Conservation (phyloP, 306 rosid species). For the Inga leiocalycina region DNA sequence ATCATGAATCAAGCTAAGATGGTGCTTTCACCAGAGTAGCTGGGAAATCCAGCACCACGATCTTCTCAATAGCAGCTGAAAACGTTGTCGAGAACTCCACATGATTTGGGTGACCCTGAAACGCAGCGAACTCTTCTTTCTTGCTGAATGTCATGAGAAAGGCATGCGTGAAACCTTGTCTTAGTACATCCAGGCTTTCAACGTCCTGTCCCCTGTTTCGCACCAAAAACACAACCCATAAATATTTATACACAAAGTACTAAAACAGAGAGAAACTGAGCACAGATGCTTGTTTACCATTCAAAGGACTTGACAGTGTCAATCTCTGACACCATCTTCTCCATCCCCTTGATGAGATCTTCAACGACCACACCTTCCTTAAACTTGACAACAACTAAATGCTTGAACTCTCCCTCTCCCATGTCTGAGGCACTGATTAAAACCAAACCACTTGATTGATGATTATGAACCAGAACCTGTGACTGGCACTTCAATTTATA, state of each 20-base stretch:
- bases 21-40: constrained; percentile 61
- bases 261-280: neutral
- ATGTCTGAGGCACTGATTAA: constrained; percentile 28
- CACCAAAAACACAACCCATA: neutral
- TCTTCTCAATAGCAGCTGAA: constrained; percentile 79
- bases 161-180: constrained; percentile 90
- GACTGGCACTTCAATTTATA: constrained; percentile 36
- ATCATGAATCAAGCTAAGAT: constrained; percentile 23
- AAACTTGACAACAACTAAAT: constrained; percentile 82
- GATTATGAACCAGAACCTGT: constrained; percentile 28
- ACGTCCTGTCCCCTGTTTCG: constrained; percentile 73
- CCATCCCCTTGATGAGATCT: constrained; percentile 70
- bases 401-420: constrained; percentile 91
- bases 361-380: constrained; percentile 75
- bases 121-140: constrained; percentile 71
- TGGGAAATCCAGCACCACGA: constrained; percentile 87
- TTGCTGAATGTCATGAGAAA: constrained; percentile 80
- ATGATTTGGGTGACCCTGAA: constrained; percentile 77
- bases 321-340: constrained; percentile 70
- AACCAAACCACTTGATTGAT: neutral
- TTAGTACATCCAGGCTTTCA: constrained; percentile 76
- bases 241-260: neutral
- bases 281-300: constrained; percentile 52
- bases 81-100: constrained; percentile 73
- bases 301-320: constrained; percentile 81